Conservation (phyloP, 257 asterid genomes). For the Solanum dulcamara region DNA sequence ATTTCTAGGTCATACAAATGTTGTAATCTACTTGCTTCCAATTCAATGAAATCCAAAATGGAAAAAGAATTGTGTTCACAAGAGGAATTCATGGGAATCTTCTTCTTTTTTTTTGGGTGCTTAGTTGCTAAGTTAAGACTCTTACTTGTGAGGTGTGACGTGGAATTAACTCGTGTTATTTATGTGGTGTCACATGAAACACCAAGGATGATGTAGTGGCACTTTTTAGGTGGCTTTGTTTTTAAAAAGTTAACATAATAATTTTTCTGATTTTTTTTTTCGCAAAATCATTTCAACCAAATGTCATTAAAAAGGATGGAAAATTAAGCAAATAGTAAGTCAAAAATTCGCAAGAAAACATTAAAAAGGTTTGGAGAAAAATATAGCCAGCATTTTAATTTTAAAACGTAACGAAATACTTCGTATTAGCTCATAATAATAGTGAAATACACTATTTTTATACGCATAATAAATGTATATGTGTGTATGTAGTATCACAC, state of each 20-base stretch:
- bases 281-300: background rate
- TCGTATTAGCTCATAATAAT: no score
- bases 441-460: no score
- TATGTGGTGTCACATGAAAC: background rate
- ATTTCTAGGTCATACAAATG: background rate
- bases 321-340: background rate
- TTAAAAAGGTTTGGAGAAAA: no score
- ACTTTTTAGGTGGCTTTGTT: background rate
- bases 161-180: background rate
- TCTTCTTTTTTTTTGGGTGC: background rate
- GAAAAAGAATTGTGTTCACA: background rate
- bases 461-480: no score
- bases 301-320: background rate
- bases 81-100: no score
- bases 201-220: background rate
- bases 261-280: background rate
- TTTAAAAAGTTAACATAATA: background rate
- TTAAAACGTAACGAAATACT: no score
- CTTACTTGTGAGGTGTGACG: background rate
- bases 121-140: constrained; percentile 6
- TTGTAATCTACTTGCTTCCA: background rate
- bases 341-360: background rate
- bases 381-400: no score
- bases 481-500: no score
- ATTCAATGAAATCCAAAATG: background rate